phyloP scores from a whole-genome alignment of 108 stramenopile species.

The Fragilariopsis cylindrus region DNA sequence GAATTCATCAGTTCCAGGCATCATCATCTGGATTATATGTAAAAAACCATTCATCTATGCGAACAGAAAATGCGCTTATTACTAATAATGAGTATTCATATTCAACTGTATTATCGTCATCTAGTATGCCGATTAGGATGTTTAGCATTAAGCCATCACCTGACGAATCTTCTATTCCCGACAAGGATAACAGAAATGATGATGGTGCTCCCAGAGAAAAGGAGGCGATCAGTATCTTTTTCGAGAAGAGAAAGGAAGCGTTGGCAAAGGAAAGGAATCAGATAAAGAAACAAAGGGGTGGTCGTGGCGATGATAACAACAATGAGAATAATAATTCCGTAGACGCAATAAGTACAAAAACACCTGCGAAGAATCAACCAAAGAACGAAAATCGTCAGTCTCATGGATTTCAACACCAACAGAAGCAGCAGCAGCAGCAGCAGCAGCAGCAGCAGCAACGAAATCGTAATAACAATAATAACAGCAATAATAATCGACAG shows the following conservation, averaged over 20 bases:
- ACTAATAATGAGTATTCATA: no score
- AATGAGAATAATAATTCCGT: background rate
- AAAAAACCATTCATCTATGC: no score
- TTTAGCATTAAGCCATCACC: background rate
- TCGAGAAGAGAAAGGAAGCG: conserved; percentile 22
- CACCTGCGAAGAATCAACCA: background rate
- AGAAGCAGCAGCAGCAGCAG: no score
- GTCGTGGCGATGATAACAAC: background rate
- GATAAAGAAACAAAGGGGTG: background rate
- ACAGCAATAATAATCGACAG: conserved; percentile 2
- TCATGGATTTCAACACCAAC: no score
- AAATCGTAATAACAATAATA: background rate
- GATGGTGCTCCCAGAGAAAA: background rate
- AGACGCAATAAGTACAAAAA: background rate
- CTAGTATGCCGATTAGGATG: background rate
- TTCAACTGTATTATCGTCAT: no score
- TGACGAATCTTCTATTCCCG: conserved; percentile 7
- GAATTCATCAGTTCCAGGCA: no score
- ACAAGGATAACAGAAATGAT: background rate
- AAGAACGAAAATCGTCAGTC: background rate
- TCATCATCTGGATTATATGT: no score
- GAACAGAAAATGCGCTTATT: no score
- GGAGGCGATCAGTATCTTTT: conserved; percentile 10
- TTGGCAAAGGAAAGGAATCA: conserved; percentile 10
- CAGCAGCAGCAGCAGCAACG: background rate